Conservation (phyloP, 371 early-diverging fungal genomes). For the Mortierella sp. region DNA sequence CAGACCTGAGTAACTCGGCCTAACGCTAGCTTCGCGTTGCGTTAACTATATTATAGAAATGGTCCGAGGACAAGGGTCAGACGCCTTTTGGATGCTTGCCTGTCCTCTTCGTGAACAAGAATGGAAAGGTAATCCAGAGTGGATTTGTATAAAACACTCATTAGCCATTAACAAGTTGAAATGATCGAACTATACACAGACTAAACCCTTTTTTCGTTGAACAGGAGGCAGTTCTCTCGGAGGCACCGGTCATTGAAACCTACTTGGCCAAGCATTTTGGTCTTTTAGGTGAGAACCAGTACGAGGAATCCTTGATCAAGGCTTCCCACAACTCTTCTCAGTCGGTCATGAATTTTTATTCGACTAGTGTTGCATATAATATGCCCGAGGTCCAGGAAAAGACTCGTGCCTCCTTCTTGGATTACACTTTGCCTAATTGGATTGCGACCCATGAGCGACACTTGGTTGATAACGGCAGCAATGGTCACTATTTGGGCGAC, state of each 20-base stretch:
- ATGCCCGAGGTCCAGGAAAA: conserved; percentile 11
- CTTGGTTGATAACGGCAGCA: conserved; percentile 46
- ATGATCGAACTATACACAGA: no score
- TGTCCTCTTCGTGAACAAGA: conserved; percentile 19
- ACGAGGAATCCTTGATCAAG: conserved; percentile 35
- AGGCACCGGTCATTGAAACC: conserved; percentile 28
- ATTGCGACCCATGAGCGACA: conserved; percentile 32
- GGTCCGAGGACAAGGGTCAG: conserved; percentile 14
- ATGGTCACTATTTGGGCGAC: conserved; percentile 44
- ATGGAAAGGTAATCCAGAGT: conserved; percentile 12
- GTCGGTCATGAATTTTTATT: conserved; percentile 5
- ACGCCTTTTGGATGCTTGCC: conserved; percentile 33
- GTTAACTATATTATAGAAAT: conserved; percentile 13
- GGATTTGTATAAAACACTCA: no score
- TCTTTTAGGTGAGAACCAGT: conserved; percentile 48
- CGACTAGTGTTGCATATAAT: conserved; percentile 26
- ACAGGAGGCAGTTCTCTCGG: conserved; percentile 26
- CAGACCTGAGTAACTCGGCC: no score
- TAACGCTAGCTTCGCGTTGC: neutral
- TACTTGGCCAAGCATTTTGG: conserved; percentile 41
- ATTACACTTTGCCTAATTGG: conserved; percentile 8
- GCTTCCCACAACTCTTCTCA: conserved; percentile 18
- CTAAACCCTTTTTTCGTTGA: no score
- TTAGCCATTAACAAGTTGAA: no score
- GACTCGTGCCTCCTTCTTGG: conserved; percentile 3